A percentile compares a stretch with the other conserved stretches of the same genome.
Conservation (phyloP, 495 filamentous ascomycete genomes). For the Achaetomiella virescens region DNA sequence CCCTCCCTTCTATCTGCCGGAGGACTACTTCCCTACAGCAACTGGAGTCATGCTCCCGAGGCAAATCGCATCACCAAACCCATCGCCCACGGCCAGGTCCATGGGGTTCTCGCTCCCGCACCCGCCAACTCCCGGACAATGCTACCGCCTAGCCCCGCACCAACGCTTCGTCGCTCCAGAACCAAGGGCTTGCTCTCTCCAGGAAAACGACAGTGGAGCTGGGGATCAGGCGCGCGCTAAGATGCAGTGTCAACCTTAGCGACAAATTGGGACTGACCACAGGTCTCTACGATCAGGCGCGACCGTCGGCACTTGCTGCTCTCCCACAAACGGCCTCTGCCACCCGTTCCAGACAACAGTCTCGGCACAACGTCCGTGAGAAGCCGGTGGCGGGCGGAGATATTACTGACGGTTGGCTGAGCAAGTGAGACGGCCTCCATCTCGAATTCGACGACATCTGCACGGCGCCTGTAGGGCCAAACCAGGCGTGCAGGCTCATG, state of each 20-base stretch:
- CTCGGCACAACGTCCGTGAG: too few species aligned
- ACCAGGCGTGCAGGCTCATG: not conserved
- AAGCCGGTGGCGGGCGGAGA: too few species aligned
- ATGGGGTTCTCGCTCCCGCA: constrained; percentile 8
- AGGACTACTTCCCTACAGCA: not conserved
- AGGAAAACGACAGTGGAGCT: constrained; percentile 9
- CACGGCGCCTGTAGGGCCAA: not conserved
- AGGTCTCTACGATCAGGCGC: too few species aligned
- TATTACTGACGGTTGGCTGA: not conserved
- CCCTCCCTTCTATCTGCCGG: constrained; percentile 2
- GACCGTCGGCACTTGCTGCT: too few species aligned
- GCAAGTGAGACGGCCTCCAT: not conserved
- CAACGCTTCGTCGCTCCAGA: constrained; percentile 10
- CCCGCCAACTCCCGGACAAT: not conserved
- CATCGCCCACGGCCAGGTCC: constrained; percentile 6
- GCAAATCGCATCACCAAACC: not conserved
- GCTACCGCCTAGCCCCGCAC: not conserved
- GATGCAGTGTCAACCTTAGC: not conserved
- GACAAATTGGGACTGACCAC: too few species aligned
- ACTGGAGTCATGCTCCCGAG: not conserved
- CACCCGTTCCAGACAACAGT: not conserved
- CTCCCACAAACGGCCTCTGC: not conserved
- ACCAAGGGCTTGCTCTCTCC: constrained; percentile 12
- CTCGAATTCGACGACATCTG: not conserved
- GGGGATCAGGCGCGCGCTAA: constrained; percentile 12